Percentiles rank a stretch among this genome's conserved stretches.
These are phyloP conservation scores for Pseudogymnoascus sp. DNA, from an alignment of 2,329 filamentous ascomycete species.

Conservation along the genomic window DNA sequence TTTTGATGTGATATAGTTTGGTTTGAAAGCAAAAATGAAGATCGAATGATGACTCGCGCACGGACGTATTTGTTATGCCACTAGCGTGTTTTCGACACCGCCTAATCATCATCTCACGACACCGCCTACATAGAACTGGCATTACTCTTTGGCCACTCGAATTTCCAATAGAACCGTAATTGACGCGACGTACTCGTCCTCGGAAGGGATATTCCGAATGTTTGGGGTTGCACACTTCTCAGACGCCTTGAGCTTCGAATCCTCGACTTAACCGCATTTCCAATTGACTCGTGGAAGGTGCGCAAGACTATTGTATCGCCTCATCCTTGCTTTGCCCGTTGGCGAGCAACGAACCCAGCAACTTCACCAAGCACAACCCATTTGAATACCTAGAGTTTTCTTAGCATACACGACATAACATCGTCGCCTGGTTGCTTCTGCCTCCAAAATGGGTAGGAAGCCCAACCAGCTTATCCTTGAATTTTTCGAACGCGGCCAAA, in stretches of 20 bases:
- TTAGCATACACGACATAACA: not conserved
- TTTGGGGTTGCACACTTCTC: not conserved
- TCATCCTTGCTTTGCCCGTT: not conserved
- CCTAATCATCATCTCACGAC: slow-evolving; percentile 9
- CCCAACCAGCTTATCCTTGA: slow-evolving; percentile 78
- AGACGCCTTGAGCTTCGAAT: not conserved
- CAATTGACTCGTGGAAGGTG: slow-evolving; percentile 3
- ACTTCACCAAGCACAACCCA: not conserved
- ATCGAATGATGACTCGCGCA: not conserved
- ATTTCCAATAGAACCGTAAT: not conserved
- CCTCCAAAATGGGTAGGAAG: slow-evolving; percentile 61
- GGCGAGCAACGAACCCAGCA: not conserved
- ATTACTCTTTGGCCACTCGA: slow-evolving; percentile 10
- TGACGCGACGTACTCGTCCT: not conserved
- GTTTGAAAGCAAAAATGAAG: not conserved
- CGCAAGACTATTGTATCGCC: not conserved
- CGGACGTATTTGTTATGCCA: not conserved
- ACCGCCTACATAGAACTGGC: slow-evolving; percentile 10
- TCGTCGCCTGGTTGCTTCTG: not conserved
- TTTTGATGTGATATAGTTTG: not conserved
- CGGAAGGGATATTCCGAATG: not conserved
- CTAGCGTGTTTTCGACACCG: slow-evolving; percentile 10
- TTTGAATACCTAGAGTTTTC: not conserved
- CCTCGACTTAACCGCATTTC: not conserved
- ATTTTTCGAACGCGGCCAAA: slow-evolving; percentile 80